Conservation (phyloP, 169 alveolate species). For the Eimeria praecox region DNA sequence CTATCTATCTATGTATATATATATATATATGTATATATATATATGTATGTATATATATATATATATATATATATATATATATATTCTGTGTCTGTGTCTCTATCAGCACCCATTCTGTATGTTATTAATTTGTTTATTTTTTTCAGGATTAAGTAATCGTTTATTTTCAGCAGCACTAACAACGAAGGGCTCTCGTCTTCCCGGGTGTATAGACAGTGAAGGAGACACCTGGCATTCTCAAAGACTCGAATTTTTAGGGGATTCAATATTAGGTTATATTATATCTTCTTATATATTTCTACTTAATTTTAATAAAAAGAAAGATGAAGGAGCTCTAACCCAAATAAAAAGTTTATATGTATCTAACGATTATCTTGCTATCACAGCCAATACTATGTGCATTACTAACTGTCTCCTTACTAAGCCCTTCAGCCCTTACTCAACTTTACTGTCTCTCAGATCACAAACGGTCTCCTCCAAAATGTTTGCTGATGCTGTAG, state of each 20-base stretch:
- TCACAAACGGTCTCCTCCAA: conserved; percentile 17
- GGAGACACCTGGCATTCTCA: conserved; percentile 45
- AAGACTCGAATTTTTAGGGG: conserved; percentile 64
- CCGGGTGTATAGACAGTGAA: conserved; percentile 4
- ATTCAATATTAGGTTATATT: conserved; percentile 31
- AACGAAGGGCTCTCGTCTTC: conserved; percentile 1
- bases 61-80: too few species aligned
- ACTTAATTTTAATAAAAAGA: too few species aligned
- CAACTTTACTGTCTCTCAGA: neutral
- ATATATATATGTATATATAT: too few species aligned
- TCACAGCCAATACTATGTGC: neutral
- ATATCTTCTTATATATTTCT: neutral
- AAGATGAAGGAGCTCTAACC: conserved; percentile 16
- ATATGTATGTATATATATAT: too few species aligned
- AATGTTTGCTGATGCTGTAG: conserved; percentile 65
- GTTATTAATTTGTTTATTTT: neutral
- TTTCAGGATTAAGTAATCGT: neutral
- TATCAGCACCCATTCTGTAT: too few species aligned
- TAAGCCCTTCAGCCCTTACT: neutral
- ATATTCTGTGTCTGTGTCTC: too few species aligned
- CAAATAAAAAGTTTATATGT: neutral
- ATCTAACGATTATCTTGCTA: neutral
- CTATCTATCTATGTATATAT: too few species aligned
- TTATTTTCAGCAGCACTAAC: neutral
- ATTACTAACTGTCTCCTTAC: neutral